Evolutionary conservation across 75 land plant genomes (phyloP).

Genomic region (Pinus tabuliformis): DNA sequence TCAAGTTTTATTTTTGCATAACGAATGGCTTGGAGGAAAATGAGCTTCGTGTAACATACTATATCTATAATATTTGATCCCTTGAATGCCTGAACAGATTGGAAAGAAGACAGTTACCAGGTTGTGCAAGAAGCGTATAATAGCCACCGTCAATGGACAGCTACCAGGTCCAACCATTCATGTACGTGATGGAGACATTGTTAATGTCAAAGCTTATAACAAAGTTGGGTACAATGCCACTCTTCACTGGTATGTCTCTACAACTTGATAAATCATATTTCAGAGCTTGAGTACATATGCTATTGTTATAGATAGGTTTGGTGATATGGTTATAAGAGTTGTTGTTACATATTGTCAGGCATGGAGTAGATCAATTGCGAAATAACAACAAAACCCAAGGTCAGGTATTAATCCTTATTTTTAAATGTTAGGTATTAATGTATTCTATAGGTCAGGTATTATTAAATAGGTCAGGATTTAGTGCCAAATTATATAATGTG

Average conservation of each 20-base stretch:
- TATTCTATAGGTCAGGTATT: too few species aligned
- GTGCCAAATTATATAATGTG: too few species aligned
- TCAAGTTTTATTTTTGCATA: not conserved
- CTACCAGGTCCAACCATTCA: conserved; percentile 16
- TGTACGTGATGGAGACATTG: conserved; percentile 13
- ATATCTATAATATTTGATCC: not conserved
- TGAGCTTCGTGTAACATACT: too few species aligned
- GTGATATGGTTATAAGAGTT: not conserved
- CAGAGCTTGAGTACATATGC: not conserved
- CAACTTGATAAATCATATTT: not conserved
- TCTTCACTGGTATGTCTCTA: conserved; percentile 12
- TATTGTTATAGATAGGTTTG: not conserved
- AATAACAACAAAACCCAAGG: too few species aligned
- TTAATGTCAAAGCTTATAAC: conserved; percentile 16
- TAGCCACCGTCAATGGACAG: conserved; percentile 13
- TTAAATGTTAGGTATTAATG: too few species aligned
- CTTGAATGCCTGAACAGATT: not conserved
- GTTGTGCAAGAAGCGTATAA: not conserved
- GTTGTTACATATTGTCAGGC: conserved; percentile 2
- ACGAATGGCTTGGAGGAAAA: not conserved
- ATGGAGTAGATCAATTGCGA: conserved; percentile 12
- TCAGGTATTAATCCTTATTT: too few species aligned
- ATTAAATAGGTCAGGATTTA: too few species aligned
- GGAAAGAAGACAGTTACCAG: not conserved
- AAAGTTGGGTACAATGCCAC: conserved; percentile 11